These are phyloP conservation scores for Phytophthora citrophthora DNA, from an alignment of 352 stramenopile species.

Conservation along the genomic window DNA sequence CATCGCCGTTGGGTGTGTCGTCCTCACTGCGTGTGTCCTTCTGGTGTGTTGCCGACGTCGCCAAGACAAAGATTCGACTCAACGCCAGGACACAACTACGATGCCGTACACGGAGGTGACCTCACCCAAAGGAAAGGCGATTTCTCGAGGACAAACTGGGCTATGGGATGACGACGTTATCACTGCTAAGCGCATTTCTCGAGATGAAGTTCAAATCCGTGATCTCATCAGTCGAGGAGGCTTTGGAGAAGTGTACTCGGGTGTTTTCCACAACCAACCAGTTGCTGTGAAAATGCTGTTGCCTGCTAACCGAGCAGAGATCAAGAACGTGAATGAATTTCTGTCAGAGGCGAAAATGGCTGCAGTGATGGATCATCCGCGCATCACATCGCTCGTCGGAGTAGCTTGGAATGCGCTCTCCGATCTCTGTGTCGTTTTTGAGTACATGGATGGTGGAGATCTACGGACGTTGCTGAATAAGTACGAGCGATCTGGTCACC, in stretches of 20 bases:
- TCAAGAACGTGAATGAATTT: slow-evolving; percentile 39
- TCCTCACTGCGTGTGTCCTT: slow-evolving; percentile 1
- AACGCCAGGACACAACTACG: slow-evolving; percentile 2
- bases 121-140: background rate
- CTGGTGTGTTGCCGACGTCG: background rate
- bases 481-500: slow-evolving; percentile 14
- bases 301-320: slow-evolving; percentile 24
- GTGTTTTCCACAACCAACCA: slow-evolving; percentile 30
- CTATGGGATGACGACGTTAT: slow-evolving; percentile 39
- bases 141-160: slow-evolving; percentile 5
- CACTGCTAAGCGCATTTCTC: slow-evolving; percentile 36
- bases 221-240: slow-evolving; percentile 30
- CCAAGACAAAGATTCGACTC: background rate
- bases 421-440: slow-evolving; percentile 43
- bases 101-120: slow-evolving; percentile 4
- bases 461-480: slow-evolving; percentile 35
- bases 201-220: slow-evolving; percentile 32
- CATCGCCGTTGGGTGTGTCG: slow-evolving; percentile 1
- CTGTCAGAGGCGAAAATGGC: slow-evolving; percentile 39
- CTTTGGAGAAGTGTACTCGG: slow-evolving; percentile 38
- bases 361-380: slow-evolving; percentile 30
- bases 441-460: slow-evolving; percentile 54
- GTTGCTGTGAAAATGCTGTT: slow-evolving; percentile 43
- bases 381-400: slow-evolving; percentile 37
- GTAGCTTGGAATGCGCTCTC: slow-evolving; percentile 43